Evolutionary conservation across 2,329 filamentous ascomycete genomes (phyloP), one percentile per base, ranked within the genome.

Genomic region (Apiospora hydei): DNA sequence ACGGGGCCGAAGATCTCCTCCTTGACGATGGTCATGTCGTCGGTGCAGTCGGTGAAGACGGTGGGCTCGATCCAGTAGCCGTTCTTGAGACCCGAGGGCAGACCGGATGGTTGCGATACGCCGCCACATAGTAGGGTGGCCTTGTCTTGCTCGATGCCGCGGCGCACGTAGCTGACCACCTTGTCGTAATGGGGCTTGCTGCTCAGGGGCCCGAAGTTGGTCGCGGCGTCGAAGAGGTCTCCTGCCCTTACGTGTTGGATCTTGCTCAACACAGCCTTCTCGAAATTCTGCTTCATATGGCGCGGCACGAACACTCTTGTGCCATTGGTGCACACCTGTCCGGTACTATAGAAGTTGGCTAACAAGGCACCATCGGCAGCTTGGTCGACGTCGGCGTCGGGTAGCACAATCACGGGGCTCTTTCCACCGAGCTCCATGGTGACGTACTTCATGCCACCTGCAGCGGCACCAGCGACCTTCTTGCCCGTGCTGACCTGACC

Each of bases 371-470:
- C 93, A 78, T 97, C 92, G 46, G 94, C 95, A n/a, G 95, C 95
- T 77, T 90, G 89, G 66, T 94, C 91, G 26, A 96, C 82, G 69
- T 94, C 90, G 21, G 93, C 93, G 78, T 97, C 94, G 0, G 93
- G 93, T 0, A 97, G 89, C 67, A 98, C 87, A 69, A 98, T 85
- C 57, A 94, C 86, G 0, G 94, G 93, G 73, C 92, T 94, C 84
- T 97, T 97, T 69, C 95, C 95, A 71, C 95, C 95, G 0, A 97
- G 88, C 83, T 98, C 95, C 93, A 97, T 95, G 26, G 95, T 97
- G 68, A 96, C 92, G 79, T 95, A 94, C 83, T 97, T 97, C 92
- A 97, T 95, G 77, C 89, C 90, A 44, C 89, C 90, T 0, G 93
- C 92, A 3, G 94, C 94, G 47, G 91, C 86, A 61, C 88, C 89